Percentiles rank a stretch among this genome's conserved stretches.
Conservation (phyloP, 495 filamentous ascomycete species). For the Sphaerosporella brunnea region DNA sequence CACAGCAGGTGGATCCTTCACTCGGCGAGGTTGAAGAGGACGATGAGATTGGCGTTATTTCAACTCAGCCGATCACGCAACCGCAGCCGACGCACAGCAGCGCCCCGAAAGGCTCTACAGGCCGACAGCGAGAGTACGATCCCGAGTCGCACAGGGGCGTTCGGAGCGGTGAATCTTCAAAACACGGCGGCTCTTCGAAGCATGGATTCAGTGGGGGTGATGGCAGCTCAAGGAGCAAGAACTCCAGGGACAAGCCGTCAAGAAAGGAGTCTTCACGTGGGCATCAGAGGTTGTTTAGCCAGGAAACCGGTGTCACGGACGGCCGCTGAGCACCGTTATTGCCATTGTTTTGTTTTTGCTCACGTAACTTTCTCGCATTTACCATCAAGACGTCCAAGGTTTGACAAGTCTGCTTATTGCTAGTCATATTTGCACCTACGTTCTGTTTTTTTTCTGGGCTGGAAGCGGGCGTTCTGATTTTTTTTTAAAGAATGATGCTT, state of each 20-base stretch:
- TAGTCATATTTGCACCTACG: too few species aligned
- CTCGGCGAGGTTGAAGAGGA: slow-evolving; percentile 13
- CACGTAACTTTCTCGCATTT: too few species aligned
- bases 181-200: too few species aligned
- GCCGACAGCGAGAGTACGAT: slow-evolving; percentile 11
- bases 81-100: slow-evolving; percentile 10
- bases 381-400: too few species aligned
- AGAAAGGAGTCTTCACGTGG: not conserved
- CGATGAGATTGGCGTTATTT: slow-evolving; percentile 9
- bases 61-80: slow-evolving; percentile 10
- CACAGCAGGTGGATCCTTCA: slow-evolving; percentile 15
- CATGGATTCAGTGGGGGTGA: not conserved
- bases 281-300: not conserved
- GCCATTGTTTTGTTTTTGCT: too few species aligned
- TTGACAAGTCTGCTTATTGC: too few species aligned
- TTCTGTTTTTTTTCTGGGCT: too few species aligned
- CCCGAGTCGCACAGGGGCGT: slow-evolving; percentile 11
- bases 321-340: too few species aligned
- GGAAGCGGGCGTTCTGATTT: too few species aligned
- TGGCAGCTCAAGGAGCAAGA: not conserved
- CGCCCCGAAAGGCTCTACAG: slow-evolving; percentile 7
- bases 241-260: not conserved
- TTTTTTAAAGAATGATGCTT: too few species aligned
- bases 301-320: not conserved
- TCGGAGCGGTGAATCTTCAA: not conserved